These are phyloP conservation scores for Phytophthora pisi DNA, from an alignment of 352 stramenopile species.

Conservation along the genomic window DNA sequence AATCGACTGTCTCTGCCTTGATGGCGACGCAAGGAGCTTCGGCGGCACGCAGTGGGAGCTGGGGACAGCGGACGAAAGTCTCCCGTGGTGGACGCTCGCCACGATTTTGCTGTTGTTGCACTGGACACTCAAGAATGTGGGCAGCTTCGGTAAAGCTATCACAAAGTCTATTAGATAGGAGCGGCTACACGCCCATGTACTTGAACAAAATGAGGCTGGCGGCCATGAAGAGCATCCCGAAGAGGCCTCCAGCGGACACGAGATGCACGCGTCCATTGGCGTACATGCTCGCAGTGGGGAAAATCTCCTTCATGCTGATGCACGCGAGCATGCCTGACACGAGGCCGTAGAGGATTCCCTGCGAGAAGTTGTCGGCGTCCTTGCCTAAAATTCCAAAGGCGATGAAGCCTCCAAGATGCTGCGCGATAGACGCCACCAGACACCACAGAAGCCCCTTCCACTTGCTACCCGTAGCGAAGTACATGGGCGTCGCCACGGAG, in stretches of 20 bases:
- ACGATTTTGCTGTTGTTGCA: background rate
- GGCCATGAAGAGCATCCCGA: conserved; percentile 91
- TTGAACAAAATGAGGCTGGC: conserved; percentile 90
- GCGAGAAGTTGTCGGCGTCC: conserved; percentile 48
- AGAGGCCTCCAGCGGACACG: conserved; percentile 78
- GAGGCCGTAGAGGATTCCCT: conserved; percentile 91
- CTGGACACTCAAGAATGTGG: conserved; percentile 2
- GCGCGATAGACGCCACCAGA: conserved; percentile 74
- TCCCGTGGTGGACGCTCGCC: conserved; percentile 2
- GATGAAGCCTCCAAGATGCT: conserved; percentile 89
- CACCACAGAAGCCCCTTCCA: conserved; percentile 94
- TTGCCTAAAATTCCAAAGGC: conserved; percentile 73
- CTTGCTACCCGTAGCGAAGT: conserved; percentile 94
- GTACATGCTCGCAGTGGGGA: conserved; percentile 91
- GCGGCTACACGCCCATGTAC: conserved; percentile 48
- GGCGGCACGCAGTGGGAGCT: conserved; percentile 9
- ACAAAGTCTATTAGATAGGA: conserved; percentile 13
- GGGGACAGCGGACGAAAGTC: background rate
- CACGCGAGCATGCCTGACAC: conserved; percentile 95
- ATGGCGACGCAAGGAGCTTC: background rate
- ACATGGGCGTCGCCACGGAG: conserved; percentile 94
- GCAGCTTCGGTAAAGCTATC: background rate
- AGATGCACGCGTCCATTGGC: conserved; percentile 78
- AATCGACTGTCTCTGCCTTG: conserved; percentile 1
- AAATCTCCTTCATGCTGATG: conserved; percentile 91